These are phyloP conservation scores for Bocquillonia castaneifolia DNA, from an alignment of 441 rosid species.

Conservation along the genomic window DNA sequence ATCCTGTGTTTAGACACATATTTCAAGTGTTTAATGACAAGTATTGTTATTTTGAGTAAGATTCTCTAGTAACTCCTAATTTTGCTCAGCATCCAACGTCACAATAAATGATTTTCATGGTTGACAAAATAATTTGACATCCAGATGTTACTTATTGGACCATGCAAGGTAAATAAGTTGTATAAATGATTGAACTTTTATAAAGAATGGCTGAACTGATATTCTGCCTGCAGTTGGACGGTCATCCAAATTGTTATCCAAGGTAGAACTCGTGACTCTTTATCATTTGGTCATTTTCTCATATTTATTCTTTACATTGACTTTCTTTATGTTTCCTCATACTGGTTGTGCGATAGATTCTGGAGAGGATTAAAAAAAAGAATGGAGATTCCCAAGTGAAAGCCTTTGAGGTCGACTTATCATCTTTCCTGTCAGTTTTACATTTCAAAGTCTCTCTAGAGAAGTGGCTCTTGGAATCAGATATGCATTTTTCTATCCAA, in stretches of 20 bases:
- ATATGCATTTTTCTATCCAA: constrained; percentile 73
- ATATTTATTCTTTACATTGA: background rate
- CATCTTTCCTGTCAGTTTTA: constrained; percentile 62
- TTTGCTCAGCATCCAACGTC: background rate
- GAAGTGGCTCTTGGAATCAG: constrained; percentile 67
- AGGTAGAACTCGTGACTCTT: constrained; percentile 39
- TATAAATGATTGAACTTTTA: background rate
- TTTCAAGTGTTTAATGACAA: too few species aligned
- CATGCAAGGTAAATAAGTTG: background rate
- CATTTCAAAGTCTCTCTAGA: constrained; percentile 57
- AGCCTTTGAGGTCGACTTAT: constrained; percentile 69
- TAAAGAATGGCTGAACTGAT: constrained; percentile 22
- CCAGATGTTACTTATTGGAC: background rate
- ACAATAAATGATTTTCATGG: background rate
- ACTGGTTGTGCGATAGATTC: constrained; percentile 38
- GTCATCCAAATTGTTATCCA: constrained; percentile 41
- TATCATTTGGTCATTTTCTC: background rate
- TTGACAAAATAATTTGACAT: background rate
- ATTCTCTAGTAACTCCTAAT: background rate
- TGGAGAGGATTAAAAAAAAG: constrained; percentile 41
- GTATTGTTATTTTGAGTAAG: background rate
- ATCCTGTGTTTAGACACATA: background rate
- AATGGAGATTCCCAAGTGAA: constrained; percentile 50
- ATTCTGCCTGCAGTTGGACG: constrained; percentile 63
- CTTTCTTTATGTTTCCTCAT: constrained; percentile 11